A percentile compares a stretch with the other conserved stretches of the same genome.
These are phyloP conservation scores for Xylariomycetidae sp. DNA, from an alignment of 2,329 filamentous ascomycete genomes.

Conservation along the genomic window DNA sequence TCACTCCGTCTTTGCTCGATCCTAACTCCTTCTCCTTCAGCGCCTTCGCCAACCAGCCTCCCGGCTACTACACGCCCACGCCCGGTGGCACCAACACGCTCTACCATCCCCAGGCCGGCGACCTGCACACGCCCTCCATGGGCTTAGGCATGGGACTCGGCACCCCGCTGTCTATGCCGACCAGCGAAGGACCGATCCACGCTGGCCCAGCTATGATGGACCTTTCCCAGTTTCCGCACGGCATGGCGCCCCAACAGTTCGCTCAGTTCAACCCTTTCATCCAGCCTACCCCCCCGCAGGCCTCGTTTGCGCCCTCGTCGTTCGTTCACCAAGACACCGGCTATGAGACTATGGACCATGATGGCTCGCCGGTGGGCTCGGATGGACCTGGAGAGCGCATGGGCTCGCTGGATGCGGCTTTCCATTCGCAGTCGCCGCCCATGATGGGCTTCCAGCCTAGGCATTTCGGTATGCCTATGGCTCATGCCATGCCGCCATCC, in stretches of 20 bases:
- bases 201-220: conserved; percentile 54
- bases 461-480: conserved; percentile 40
- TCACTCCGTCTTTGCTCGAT: conserved; percentile 85
- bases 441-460: conserved; percentile 52
- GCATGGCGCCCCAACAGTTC: conserved; percentile 53
- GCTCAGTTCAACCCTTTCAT: conserved; percentile 66
- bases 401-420: conserved; percentile 51
- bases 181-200: conserved; percentile 60
- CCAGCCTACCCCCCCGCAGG: conserved; percentile 49
- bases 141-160: conserved; percentile 69
- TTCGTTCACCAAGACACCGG: conserved; percentile 77
- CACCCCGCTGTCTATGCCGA: conserved; percentile 75
- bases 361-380: conserved; percentile 61
- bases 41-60: conserved; percentile 70
- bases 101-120: conserved; percentile 77
- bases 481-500: conserved; percentile 42
- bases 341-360: conserved; percentile 74
- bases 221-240: conserved; percentile 59
- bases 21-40: conserved; percentile 77
- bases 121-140: conserved; percentile 77
- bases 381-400: conserved; percentile 46
- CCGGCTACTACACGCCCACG: conserved; percentile 83
- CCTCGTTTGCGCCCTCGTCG: conserved; percentile 66
- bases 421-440: conserved; percentile 55
- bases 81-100: conserved; percentile 73